phyloP scores from a whole-genome alignment of 2,329 filamentous ascomycete genomes.

The Emydomyces testavorans region DNA sequence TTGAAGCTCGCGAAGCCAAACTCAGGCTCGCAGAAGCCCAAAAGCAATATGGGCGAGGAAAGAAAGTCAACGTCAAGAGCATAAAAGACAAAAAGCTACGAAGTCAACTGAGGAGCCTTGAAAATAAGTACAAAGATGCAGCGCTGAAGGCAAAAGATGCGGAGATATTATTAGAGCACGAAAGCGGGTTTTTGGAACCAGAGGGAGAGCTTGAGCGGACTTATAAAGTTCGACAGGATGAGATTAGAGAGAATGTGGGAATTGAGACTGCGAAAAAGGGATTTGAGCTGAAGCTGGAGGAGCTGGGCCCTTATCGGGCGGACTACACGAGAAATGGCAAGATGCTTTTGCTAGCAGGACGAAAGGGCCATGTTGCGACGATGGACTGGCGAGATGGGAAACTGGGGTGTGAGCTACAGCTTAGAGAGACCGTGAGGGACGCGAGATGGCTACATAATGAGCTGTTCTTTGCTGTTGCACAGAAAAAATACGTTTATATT shows the following conservation, averaged over 20 bases:
- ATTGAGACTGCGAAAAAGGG: constrained; percentile 82
- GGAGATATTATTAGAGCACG: constrained; percentile 84
- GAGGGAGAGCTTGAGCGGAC: constrained; percentile 83
- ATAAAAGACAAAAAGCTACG: constrained; percentile 86
- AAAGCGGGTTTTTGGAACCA: constrained; percentile 72
- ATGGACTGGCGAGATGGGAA: constrained; percentile 95
- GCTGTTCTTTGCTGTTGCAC: constrained; percentile 82
- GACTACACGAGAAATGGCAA: constrained; percentile 87
- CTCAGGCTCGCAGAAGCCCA: constrained; percentile 45
- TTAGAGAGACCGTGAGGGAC: constrained; percentile 82
- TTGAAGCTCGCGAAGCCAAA: constrained; percentile 32
- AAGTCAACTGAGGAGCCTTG: constrained; percentile 63
- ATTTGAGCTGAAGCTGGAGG: constrained; percentile 75
- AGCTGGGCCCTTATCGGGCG: constrained; percentile 73
- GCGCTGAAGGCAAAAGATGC: constrained; percentile 81
- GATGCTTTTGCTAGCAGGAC: constrained; percentile 70
- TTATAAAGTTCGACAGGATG: constrained; percentile 82
- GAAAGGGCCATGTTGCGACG: constrained; percentile 88
- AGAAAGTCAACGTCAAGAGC: constrained; percentile 56
- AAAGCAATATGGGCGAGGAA: constrained; percentile 72
- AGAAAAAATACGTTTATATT: constrained; percentile 95
- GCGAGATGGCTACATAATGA: constrained; percentile 90
- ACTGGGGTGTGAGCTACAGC: constrained; percentile 78
- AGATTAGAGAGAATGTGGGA: constrained; percentile 62
- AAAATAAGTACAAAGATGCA: constrained; percentile 72